These are phyloP conservation scores for Kodamaea ohmeri DNA, from an alignment of 1,139 yeast genomes.

Conservation along the genomic window DNA sequence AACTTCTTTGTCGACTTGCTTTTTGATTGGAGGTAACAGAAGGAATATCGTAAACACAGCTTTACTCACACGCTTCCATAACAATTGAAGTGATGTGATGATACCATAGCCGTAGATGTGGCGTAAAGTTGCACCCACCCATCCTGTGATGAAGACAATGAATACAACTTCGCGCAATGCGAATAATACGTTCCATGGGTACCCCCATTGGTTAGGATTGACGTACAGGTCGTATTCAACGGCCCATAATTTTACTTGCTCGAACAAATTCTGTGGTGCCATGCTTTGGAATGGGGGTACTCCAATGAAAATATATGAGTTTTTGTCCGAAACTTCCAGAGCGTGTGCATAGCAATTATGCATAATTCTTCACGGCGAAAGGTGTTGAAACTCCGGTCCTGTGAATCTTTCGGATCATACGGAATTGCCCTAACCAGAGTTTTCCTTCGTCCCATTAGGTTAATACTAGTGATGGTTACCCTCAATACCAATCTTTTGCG, in stretches of 20 bases:
- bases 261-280: neutral
- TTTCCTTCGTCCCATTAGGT: too few species aligned
- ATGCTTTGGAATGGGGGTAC: too few species aligned
- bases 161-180: constrained; percentile 29
- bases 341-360: neutral
- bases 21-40: constrained; percentile 52
- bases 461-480: too few species aligned
- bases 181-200: constrained; percentile 12
- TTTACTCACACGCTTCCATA: constrained; percentile 17
- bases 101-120: constrained; percentile 42
- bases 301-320: too few species aligned
- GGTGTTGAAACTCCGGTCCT: too few species aligned
- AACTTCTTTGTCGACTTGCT: constrained; percentile 62
- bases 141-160: constrained; percentile 17
- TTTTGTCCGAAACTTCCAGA: constrained; percentile 1
- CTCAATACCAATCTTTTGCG: too few species aligned
- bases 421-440: too few species aligned
- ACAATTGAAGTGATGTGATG: constrained; percentile 21
- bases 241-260: constrained; percentile 1
- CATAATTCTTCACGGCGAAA: too few species aligned
- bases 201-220: constrained; percentile 6
- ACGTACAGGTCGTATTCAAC: constrained; percentile 5
- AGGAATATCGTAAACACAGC: constrained; percentile 35
- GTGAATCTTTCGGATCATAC: too few species aligned
- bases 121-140: constrained; percentile 12